These are phyloP conservation scores for Ophiosphaerella narmari DNA, from an alignment of 2,329 filamentous ascomycete genomes.

Conservation along the genomic window DNA sequence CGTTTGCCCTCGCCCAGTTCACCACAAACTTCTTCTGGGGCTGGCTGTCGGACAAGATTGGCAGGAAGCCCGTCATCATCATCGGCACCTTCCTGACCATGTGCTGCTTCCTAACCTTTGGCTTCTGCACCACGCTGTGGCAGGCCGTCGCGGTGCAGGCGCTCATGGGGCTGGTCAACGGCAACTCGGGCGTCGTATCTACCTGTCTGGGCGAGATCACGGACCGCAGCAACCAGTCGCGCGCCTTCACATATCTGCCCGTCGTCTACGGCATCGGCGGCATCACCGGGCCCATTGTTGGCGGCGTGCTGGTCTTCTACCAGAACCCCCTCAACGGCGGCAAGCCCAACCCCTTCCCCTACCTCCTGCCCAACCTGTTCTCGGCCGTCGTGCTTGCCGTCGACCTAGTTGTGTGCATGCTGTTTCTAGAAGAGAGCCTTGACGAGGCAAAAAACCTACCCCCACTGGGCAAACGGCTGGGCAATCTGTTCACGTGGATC, in stretches of 20 bases:
- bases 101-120: conserved; percentile 81
- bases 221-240: conserved; percentile 90
- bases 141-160: conserved; percentile 86
- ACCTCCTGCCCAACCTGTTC: conserved; percentile 81
- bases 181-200: conserved; percentile 91
- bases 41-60: conserved; percentile 77
- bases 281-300: conserved; percentile 90
- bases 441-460: conserved; percentile 68
- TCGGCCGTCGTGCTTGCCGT: conserved; percentile 72
- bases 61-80: conserved; percentile 81
- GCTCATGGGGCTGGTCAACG: conserved; percentile 90
- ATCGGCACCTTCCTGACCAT: conserved; percentile 82
- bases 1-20: conserved; percentile 91
- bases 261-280: conserved; percentile 95
- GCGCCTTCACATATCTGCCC: conserved; percentile 90
- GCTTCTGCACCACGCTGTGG: conserved; percentile 80
- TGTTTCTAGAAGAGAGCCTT: conserved; percentile 87
- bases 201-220: conserved; percentile 95
- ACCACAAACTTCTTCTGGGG: conserved; percentile 92
- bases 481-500: conserved; percentile 67
- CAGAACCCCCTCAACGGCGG: conserved; percentile 60
- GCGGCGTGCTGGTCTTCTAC: conserved; percentile 76
- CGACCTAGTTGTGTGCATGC: conserved; percentile 73
- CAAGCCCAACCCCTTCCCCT: conserved; percentile 70
- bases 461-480: conserved; percentile 62